Conservation (phyloP, 1,284 basidiomycete species). For the Peniophora sp. region DNA sequence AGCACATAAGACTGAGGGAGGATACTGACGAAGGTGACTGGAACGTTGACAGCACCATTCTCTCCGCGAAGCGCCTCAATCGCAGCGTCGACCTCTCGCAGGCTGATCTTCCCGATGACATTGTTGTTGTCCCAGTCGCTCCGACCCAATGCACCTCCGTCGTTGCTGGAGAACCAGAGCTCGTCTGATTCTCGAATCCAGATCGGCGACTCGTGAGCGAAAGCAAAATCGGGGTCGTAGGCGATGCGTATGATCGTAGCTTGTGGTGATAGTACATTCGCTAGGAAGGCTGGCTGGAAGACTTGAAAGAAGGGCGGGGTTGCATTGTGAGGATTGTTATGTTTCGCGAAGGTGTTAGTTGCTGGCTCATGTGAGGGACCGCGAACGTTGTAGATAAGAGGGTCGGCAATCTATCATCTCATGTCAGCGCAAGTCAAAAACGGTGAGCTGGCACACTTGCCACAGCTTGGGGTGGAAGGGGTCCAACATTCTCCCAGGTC, state of each 20-base stretch:
- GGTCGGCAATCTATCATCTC: conserved; percentile 20
- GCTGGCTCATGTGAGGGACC: conserved; percentile 21
- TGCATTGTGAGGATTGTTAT: conserved; percentile 33
- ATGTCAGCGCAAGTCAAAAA: too few species aligned
- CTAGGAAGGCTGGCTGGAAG: conserved; percentile 53
- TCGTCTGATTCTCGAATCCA: conserved; percentile 53
- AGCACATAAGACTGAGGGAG: conserved; percentile 5
- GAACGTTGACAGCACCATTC: conserved; percentile 40
- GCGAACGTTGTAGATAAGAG: conserved; percentile 21
- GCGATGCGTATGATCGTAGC: conserved; percentile 55
- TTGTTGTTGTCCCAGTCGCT: conserved; percentile 36
- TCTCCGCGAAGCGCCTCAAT: conserved; percentile 18
- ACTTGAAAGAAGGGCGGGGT: conserved; percentile 61
- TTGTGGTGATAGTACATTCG: conserved; percentile 42
- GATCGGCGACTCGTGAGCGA: conserved; percentile 71
- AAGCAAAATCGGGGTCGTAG: conserved; percentile 48
- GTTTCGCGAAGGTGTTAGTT: conserved; percentile 14
- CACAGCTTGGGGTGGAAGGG: too few species aligned
- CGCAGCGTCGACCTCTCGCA: conserved; percentile 25
- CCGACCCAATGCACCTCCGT: conserved; percentile 32
- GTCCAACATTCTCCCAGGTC: too few species aligned
- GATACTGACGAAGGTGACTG: conserved; percentile 39
- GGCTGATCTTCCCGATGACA: conserved; percentile 28
- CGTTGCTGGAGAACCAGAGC: conserved; percentile 43
- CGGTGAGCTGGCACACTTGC: too few species aligned